A percentile compares a stretch with the other conserved stretches of the same genome.
These are phyloP conservation scores for Lablab purpureus DNA, from an alignment of 306 rosid species.

Conservation along the genomic window DNA sequence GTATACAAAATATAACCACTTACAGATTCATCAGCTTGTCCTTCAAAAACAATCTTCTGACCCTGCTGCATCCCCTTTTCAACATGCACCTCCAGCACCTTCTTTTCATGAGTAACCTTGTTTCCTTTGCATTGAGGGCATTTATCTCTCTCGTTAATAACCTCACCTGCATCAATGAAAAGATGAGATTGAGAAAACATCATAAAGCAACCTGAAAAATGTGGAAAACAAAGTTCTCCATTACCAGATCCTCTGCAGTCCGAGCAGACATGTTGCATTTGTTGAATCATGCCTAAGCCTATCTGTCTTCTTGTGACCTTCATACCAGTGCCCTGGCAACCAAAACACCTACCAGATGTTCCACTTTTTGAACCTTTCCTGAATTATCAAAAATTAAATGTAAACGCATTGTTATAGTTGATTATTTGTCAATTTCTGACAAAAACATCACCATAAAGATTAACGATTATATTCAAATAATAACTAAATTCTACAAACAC, in stretches of 20 bases:
- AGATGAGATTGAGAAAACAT: constrained; percentile 33
- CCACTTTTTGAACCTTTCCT: constrained; percentile 89
- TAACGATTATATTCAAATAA: constrained; percentile 16
- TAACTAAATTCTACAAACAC: background rate
- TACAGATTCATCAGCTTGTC: constrained; percentile 86
- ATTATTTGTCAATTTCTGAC: constrained; percentile 17
- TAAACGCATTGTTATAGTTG: background rate
- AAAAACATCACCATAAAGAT: background rate
- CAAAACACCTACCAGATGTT: constrained; percentile 64
- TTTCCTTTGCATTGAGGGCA: constrained; percentile 76
- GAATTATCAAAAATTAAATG: constrained; percentile 35
- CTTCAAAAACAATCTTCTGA: constrained; percentile 73
- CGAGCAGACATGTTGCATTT: constrained; percentile 76
- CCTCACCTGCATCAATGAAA: constrained; percentile 64
- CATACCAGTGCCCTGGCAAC: constrained; percentile 83
- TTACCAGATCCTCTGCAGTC: constrained; percentile 81
- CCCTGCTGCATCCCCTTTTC: constrained; percentile 82
- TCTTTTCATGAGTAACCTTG: constrained; percentile 73
- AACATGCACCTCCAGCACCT: constrained; percentile 74
- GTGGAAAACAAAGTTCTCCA: constrained; percentile 9
- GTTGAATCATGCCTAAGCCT: constrained; percentile 78
- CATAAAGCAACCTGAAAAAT: constrained; percentile 19
- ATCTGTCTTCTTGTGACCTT: constrained; percentile 67
- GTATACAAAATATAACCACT: constrained; percentile 35
- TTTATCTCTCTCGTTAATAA: constrained; percentile 74